Evolutionary conservation across 257 asterid species (phyloP).

Genomic region (Capsicum pubescens): DNA sequence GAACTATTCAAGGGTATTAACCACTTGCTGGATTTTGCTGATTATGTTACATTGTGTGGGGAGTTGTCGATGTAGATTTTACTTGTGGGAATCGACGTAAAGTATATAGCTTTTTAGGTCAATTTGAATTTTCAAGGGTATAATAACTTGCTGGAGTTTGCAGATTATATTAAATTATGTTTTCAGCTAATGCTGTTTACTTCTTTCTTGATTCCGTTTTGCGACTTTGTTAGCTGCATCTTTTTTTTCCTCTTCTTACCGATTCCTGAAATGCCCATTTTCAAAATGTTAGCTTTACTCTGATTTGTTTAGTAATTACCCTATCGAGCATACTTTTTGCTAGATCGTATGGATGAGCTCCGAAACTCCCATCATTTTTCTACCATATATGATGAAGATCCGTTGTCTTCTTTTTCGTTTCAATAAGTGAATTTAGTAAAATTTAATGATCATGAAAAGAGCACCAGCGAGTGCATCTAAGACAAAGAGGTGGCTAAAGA

Average conservation of each 20-base stretch:
- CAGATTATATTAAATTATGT: not conserved
- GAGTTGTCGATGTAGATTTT: not conserved
- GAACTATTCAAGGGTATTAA: not conserved
- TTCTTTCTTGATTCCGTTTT: not conserved
- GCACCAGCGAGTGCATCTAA: not conserved
- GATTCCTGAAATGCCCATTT: not conserved
- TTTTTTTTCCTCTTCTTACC: not conserved
- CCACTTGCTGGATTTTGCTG: not conserved
- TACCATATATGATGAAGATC: conserved; percentile 8
- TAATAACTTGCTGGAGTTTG: conserved; percentile 9
- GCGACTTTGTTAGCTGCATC: not conserved
- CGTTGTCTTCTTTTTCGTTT: not conserved
- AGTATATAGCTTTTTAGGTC: not conserved
- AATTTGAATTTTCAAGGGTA: not conserved
- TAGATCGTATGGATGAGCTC: not conserved
- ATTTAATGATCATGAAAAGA: not conserved
- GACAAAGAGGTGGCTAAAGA: not conserved
- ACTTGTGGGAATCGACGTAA: not conserved
- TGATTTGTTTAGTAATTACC: not conserved
- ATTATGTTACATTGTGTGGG: not conserved
- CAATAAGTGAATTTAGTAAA: not conserved
- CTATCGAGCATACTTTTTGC: not conserved
- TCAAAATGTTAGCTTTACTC: not conserved
- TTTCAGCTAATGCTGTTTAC: not conserved
- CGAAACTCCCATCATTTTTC: not conserved